Base-by-base conservation (phyloP, 495 filamentous ascomycete genomes). In the Neurospora pannonica region DNA sequence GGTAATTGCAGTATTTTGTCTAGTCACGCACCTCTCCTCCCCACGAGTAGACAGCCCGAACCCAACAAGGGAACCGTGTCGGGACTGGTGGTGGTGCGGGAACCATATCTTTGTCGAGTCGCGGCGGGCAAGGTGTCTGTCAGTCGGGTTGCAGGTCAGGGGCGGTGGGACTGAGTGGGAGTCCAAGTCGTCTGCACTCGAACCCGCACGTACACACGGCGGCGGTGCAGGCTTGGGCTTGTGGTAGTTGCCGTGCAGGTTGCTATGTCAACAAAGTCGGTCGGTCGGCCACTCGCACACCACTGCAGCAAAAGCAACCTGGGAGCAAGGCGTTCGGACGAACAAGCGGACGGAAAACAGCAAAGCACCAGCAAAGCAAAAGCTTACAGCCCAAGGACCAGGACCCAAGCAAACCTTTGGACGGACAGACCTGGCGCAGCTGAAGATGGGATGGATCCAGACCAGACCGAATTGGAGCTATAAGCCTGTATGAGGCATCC, bases 31-130 rank as follows among this genome's bases (percentile, higher is more conserved):
- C 91, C 85, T 99, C 96, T 87, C 95, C 96, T 79, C 95, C 94
- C 93, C 93, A 99, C 43, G 95, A 98, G 81, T 98, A 98, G 70
- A 97, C 89, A 11, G 96, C 96, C 80, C 93, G 90, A 78, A 93
- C 94, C 94, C 96, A 97, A 84, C 97, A 98, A 46, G 96, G 97
- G 81, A 99, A 98, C 74, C 91, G 90, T 76, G 87, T 89, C 28
- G 96, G 96, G 76, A 97, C 82, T 76, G 83, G 83, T 74, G 90
- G 87, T 73, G 90, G 90, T 77, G 90, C 86, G 76, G 86, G 84
- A 75, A 82, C 83, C 86, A 87, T 87, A 19, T 34, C 31, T 31
- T 38, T 10, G 21, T 71, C 21, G 70, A 42, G 38, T 24, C 38
- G 40, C 43, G n/a, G 42, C 42, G 42, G 42, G 42, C 46, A 54